These are phyloP conservation scores for Aspergillus sp. DNA, from an alignment of 2,329 filamentous ascomycete species.

Conservation along the genomic window DNA sequence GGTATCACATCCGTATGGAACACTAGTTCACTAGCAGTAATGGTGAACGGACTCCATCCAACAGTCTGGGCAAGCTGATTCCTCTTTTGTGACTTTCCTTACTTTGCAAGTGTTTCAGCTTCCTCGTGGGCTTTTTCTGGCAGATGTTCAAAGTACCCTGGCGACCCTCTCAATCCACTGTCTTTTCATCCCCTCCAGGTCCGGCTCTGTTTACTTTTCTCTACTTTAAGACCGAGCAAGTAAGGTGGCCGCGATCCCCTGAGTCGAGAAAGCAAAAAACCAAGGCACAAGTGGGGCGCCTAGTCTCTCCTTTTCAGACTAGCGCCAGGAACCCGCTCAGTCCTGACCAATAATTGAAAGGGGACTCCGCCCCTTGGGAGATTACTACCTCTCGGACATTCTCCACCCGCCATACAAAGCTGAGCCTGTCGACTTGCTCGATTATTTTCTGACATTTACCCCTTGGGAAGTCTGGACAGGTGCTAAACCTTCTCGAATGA, in stretches of 20 bases:
- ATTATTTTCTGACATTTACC: not conserved
- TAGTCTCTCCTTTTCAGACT: slow-evolving; percentile 5
- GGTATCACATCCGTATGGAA: not conserved
- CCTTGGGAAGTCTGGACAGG: not conserved
- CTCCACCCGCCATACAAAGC: slow-evolving; percentile 8
- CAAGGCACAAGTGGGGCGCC: not conserved
- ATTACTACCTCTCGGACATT: not conserved
- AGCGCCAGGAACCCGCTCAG: slow-evolving; percentile 31
- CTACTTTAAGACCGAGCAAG: not conserved
- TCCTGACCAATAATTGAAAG: not conserved
- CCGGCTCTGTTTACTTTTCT: not conserved
- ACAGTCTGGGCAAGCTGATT: not conserved
- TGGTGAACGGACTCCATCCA: not conserved
- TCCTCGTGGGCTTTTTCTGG: not conserved
- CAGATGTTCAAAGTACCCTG: no score
- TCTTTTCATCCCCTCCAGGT: not conserved
- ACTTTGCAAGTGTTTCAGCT: not conserved
- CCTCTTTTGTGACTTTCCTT: not conserved
- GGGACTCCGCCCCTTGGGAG: slow-evolving; percentile 4
- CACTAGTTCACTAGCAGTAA: not conserved
- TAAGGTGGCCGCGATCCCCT: slow-evolving; percentile 17
- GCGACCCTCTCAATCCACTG: not conserved
- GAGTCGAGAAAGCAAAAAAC: slow-evolving; percentile 8
- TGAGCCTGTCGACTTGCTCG: not conserved
- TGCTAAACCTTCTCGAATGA: not conserved